These are phyloP conservation scores for Geotrichum histeridarum DNA, from an alignment of 1,139 yeast species.

Conservation along the genomic window DNA sequence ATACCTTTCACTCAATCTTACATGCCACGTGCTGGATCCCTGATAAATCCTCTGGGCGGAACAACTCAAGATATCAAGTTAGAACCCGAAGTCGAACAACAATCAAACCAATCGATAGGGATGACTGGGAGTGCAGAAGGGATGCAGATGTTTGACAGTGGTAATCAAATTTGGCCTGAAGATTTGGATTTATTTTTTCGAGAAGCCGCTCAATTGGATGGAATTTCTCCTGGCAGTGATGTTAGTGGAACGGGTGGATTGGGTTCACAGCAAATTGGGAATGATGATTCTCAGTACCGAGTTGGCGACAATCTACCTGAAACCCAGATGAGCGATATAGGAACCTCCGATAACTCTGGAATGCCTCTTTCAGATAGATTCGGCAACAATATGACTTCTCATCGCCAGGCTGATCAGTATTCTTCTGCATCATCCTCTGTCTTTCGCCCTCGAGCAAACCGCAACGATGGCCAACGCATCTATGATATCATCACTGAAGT, in stretches of 20 bases:
- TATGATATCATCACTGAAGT: constrained; percentile 60
- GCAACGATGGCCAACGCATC: constrained; percentile 48
- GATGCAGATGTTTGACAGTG: not conserved
- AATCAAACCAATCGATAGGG: not conserved
- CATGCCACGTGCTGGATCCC: not conserved
- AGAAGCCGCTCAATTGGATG: constrained; percentile 30
- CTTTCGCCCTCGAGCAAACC: not conserved
- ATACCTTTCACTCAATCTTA: not conserved
- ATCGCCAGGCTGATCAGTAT: not conserved
- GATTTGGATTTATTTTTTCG: constrained; percentile 29
- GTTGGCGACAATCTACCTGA: not conserved
- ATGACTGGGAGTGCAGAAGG: not conserved
- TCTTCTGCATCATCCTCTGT: not conserved
- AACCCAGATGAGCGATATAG: not conserved
- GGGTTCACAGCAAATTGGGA: not conserved
- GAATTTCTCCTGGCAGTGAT: constrained; percentile 24
- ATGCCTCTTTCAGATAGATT: not conserved
- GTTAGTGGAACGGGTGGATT: not conserved
- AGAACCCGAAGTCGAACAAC: not conserved
- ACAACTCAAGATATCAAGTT: not conserved
- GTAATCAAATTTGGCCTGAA: constrained; percentile 23
- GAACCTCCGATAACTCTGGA: not conserved
- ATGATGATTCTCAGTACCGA: not conserved
- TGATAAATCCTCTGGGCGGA: not conserved
- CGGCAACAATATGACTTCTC: not conserved